Evolutionary conservation across 2,329 filamentous ascomycete genomes (phyloP), one percentile per base, ranked within the genome.

Genomic region (Nothophaeocryptopus gaeumannii): DNA sequence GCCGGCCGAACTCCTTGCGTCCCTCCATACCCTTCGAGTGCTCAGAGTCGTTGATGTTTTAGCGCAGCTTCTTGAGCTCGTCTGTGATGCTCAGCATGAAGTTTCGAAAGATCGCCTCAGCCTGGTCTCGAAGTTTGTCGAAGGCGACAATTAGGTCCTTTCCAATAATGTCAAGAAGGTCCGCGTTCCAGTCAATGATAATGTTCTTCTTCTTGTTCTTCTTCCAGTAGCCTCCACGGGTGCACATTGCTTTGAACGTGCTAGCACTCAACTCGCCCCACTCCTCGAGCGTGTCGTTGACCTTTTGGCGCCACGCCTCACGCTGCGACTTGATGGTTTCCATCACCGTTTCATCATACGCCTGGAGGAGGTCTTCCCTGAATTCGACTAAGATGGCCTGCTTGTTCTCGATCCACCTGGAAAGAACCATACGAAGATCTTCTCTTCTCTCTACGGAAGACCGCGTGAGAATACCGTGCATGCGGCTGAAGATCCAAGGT

Each of bases 231-330:
- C 53, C 53, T 9, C 35, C 37, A 13, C 43, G 31, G 15, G 42
- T 16, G 36, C 53, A 56, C 43, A 54, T 48, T 3, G 53, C 53
- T 12, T 12, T 30, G 20, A 45, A 54, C 3, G 51, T 54, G 2
- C 9, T 13, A 12, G 39, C 33, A 5, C 31, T 35, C n/a, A n/a
- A n/a, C n/a, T n/a, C n/a, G n/a, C n/a, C n/a, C n/a, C n/a, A n/a
- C n/a, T n/a, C n/a, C n/a, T n/a, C n/a, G n/a, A n/a, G 11, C 16
- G 45, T 34, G 11, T 39, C 15, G 29, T 38, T 41, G 7, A 36
- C 16, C 11, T 8, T 12, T 5, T 16, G 7, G 7, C n/a, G n/a
- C n/a, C n/a, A n/a, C n/a, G n/a, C n/a, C n/a, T n/a, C n/a, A n/a
- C n/a, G 0, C 41, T 35, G n/a, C 38, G 29, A 26, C 53, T 51